Conservation (phyloP, 2,329 filamentous ascomycete genomes). For the Pseudopyricularia javanii region DNA sequence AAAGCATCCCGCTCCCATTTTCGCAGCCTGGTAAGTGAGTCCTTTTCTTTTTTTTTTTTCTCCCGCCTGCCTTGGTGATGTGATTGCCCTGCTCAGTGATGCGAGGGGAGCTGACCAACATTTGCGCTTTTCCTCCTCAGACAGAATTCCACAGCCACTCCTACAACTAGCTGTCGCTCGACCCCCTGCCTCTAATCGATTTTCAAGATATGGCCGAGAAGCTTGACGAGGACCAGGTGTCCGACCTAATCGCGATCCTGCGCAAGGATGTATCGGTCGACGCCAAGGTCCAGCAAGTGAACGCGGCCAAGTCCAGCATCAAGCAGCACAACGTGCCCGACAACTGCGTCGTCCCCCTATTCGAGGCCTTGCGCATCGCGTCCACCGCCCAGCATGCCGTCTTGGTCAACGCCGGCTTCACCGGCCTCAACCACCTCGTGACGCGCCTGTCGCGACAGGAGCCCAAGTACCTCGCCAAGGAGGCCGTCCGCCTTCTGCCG, state of each 20-base stretch:
- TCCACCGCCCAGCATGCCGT: conserved; percentile 65
- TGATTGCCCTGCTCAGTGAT: no score
- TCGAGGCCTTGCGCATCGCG: conserved; percentile 69
- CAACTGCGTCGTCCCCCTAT: conserved; percentile 55
- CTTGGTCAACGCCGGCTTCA: conserved; percentile 74
- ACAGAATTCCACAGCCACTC: not conserved
- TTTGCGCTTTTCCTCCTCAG: not conserved
- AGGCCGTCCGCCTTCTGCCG: conserved; percentile 60
- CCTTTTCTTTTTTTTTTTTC: not conserved
- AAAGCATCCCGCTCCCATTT: not conserved
- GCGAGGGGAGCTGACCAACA: not conserved
- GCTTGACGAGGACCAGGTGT: conserved; percentile 24
- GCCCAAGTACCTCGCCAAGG: conserved; percentile 56
- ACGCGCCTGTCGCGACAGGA: conserved; percentile 81
- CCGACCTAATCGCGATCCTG: conserved; percentile 24
- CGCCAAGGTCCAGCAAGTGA: conserved; percentile 52
- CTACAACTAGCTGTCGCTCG: not conserved
- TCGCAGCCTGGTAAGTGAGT: not conserved
- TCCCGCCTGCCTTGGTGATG: no score
- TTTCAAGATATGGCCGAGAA: conserved; percentile 20
- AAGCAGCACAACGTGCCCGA: conserved; percentile 88
- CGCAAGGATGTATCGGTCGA: conserved; percentile 47
- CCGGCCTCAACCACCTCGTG: conserved; percentile 74
- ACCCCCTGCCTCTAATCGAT: not conserved
- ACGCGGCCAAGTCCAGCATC: conserved; percentile 71